These are phyloP conservation scores for Aegilops sharonensis DNA, from an alignment of 176 grass and related monocot genomes.

Conservation along the genomic window DNA sequence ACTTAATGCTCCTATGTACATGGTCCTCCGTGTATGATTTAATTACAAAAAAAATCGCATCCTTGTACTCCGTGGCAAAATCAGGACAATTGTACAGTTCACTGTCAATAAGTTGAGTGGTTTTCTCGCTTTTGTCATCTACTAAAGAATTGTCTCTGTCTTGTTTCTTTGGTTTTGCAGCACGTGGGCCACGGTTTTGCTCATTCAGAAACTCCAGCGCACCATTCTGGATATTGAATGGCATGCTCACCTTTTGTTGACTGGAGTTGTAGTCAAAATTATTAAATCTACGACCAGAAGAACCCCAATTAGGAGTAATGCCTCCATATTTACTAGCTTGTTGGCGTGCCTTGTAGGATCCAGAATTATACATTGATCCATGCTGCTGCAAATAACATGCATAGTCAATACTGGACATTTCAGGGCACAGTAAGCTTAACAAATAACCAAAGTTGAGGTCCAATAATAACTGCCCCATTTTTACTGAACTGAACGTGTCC, in stretches of 20 bases:
- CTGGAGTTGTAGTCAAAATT: constrained; percentile 30
- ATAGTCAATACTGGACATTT: constrained; percentile 28
- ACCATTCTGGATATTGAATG: constrained; percentile 52
- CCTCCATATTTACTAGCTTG: constrained; percentile 49
- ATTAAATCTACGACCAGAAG: constrained; percentile 39
- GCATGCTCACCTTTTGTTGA: constrained; percentile 50
- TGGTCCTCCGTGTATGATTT: constrained; percentile 76
- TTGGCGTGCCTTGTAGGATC: constrained; percentile 53
- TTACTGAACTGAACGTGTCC: background rate
- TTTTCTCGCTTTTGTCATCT: constrained; percentile 48
- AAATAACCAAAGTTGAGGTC: constrained; percentile 9
- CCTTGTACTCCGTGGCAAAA: constrained; percentile 61
- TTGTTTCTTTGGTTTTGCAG: constrained; percentile 56
- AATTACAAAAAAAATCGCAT: constrained; percentile 69
- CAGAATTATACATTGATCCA: constrained; percentile 42
- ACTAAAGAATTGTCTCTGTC: constrained; percentile 42
- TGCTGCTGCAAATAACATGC: constrained; percentile 56
- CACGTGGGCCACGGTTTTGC: constrained; percentile 64
- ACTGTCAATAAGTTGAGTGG: constrained; percentile 9
- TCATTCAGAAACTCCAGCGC: constrained; percentile 64
- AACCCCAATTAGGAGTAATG: constrained; percentile 42
- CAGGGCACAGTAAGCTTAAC: background rate
- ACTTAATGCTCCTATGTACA: constrained; percentile 78
- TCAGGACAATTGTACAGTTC: constrained; percentile 52
- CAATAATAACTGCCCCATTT: background rate